Percentiles rank a stretch among this genome's conserved stretches.
Conservation (phyloP, 1,284 basidiomycete genomes). For the Phylloporus sp. region DNA sequence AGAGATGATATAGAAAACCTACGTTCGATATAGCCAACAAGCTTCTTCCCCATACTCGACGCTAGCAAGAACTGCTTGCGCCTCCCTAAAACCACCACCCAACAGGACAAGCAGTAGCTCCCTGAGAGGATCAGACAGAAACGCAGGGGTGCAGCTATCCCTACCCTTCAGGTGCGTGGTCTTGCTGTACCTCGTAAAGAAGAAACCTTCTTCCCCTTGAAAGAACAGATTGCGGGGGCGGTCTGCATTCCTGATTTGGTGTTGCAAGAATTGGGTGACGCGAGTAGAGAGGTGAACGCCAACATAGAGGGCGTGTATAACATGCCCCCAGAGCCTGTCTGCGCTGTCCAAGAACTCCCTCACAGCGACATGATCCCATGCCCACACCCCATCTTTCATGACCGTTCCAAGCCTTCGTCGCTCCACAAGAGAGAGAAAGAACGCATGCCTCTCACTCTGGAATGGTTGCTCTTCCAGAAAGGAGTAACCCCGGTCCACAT, state of each 20-base stretch:
- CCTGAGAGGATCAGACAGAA: not conserved
- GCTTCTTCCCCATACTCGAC: constrained; percentile 2
- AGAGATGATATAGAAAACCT: not conserved
- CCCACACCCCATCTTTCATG: not conserved
- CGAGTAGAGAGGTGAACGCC: constrained; percentile 2
- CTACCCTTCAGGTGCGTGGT: constrained; percentile 7
- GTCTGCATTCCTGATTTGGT: constrained; percentile 7
- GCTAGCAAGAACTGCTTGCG: constrained; percentile 3
- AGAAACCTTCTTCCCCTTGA: constrained; percentile 2
- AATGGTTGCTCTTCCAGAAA: constrained; percentile 6
- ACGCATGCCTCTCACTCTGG: not conserved
- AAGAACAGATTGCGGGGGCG: constrained; percentile 4
- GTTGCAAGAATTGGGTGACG: constrained; percentile 2
- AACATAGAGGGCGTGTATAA: constrained; percentile 7
- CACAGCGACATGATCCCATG: not conserved
- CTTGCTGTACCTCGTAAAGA: constrained; percentile 12
- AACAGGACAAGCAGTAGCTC: constrained; percentile 9
- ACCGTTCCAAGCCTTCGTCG: not conserved
- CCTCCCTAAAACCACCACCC: constrained; percentile 9
- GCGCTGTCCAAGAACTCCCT: not conserved
- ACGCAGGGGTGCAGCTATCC: constrained; percentile 5
- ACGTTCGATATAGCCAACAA: constrained; percentile 4
- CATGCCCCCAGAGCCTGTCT: constrained; percentile 8
- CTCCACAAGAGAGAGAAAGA: constrained; percentile 4
- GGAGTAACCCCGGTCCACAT: not conserved